Percentiles rank a stretch among this genome's conserved stretches.
phyloP scores from a whole-genome alignment of 805 yeast genomes.

The Metschnikowia koreensis region DNA sequence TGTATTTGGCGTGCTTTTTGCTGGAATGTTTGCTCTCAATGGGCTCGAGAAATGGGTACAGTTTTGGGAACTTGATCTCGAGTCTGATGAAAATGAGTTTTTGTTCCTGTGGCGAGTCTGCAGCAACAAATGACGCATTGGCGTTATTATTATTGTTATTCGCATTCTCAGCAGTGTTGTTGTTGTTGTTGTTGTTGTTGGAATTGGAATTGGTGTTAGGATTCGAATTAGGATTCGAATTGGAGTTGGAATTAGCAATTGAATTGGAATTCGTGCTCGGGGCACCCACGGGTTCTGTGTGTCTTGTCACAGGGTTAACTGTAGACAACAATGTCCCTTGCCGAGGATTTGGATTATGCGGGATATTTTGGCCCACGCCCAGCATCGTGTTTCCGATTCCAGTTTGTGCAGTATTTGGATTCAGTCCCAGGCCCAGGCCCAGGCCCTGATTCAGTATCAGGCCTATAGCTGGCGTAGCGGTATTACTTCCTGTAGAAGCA shows the following conservation, averaged over 20 bases:
- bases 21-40: conserved; percentile 5
- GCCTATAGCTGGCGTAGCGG: neutral
- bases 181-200: neutral
- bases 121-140: neutral
- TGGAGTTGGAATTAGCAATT: neutral
- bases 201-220: too few species aligned
- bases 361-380: neutral
- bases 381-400: neutral
- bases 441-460: conserved; percentile 48
- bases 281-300: neutral
- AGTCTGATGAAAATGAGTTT: conserved; percentile 63
- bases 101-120: conserved; percentile 44
- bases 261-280: neutral
- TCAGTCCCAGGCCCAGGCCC: neutral
- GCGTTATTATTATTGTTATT: neutral
- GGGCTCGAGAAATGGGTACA: conserved; percentile 67
- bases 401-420: neutral
- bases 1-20: conserved; percentile 6
- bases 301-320: neutral
- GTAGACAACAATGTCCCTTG: neutral
- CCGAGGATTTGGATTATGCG: neutral
- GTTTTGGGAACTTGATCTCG: conserved; percentile 64
- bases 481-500: neutral
- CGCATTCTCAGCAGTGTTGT: neutral
- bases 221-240: neutral